A percentile compares a stretch with the other conserved stretches of the same genome.
These are phyloP conservation scores for Citrus reticulata DNA, from an alignment of 345 rosid genomes.

Conservation along the genomic window DNA sequence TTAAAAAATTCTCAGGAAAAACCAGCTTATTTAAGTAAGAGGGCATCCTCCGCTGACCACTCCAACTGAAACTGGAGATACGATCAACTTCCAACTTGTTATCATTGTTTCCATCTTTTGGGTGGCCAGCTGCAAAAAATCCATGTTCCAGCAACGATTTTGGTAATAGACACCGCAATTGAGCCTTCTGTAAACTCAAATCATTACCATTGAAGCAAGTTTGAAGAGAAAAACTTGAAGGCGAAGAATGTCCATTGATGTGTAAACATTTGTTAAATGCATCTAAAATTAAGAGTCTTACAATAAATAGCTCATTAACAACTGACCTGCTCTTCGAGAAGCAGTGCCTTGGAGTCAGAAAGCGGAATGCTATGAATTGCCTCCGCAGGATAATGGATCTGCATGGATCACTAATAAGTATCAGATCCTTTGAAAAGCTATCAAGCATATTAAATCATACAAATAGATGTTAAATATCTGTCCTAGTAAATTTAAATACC, in stretches of 20 bases:
- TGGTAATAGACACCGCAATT: constrained; percentile 78
- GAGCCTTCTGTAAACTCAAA: constrained; percentile 54
- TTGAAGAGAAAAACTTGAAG: not conserved
- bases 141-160: constrained; percentile 61
- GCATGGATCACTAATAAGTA: constrained; percentile 7
- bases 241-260: not conserved
- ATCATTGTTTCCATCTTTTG: constrained; percentile 29
- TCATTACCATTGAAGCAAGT: constrained; percentile 10
- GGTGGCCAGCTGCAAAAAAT: constrained; percentile 42
- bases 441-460: not conserved
- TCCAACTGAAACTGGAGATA: constrained; percentile 73
- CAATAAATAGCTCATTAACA: not conserved
- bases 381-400: constrained; percentile 93
- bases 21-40: constrained; percentile 70
- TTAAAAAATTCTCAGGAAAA: constrained; percentile 76
- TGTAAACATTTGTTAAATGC: not conserved
- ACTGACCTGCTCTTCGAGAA: constrained; percentile 83
- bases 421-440: not conserved
- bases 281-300: not conserved
- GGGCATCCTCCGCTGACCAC: constrained; percentile 78
- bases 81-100: constrained; percentile 15
- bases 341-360: constrained; percentile 76
- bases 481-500: constrained; percentile 37
- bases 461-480: not conserved
- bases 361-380: constrained; percentile 59